Evolutionary conservation across 78 protist species (phyloP), one percentile per base, ranked within the genome.

Genomic region (Diacronema lutheri): DNA sequence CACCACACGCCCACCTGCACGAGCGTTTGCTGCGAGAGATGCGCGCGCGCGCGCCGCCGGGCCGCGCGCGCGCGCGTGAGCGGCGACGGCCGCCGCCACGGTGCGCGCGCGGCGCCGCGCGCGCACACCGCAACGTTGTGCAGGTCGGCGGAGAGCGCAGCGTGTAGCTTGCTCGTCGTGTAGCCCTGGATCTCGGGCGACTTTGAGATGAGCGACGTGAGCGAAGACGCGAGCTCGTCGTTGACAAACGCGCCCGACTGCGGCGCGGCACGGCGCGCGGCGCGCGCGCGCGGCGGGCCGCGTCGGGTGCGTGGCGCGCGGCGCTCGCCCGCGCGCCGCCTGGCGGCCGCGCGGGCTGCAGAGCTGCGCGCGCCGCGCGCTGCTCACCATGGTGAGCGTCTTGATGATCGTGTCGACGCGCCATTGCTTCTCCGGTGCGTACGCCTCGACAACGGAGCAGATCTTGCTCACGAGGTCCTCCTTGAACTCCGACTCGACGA

Each of bases 361-460:
- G n/a, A n/a, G n/a, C n/a, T n/a, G n/a, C n/a, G n/a, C n/a, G n/a
- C n/a, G n/a, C n/a, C n/a, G n/a, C n/a, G n/a, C n/a, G n/a, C n/a
- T n/a, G n/a, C n/a, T n/a, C 25, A 79, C 97, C 37, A 84, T 62
- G 55, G 55, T n/a, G 88, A 97, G 69, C 25, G 95, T 92, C 61
- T 90, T 38, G 58, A 97, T 64, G 38, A 95, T 56, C 9, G 97
- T 96, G 88, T 98, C 99, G 33, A 94, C 73, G 56, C 96, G 98
- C 99, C 99, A 98, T 33, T 94, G 90, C 65, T 72, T n/a, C 55
- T 68, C 89, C 37, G 98, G 97, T 40, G 99, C 90, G 69, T 66
- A 86, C 88, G 84, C 73, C 68, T 95, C 98, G 13, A 93, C 88
- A 26, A 93, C 94, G 23, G 46, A n/a, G 88, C 93, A 88, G 31